These are phyloP conservation scores for Francoa sonchifolia DNA, from an alignment of 441 rosid genomes.

Conservation along the genomic window DNA sequence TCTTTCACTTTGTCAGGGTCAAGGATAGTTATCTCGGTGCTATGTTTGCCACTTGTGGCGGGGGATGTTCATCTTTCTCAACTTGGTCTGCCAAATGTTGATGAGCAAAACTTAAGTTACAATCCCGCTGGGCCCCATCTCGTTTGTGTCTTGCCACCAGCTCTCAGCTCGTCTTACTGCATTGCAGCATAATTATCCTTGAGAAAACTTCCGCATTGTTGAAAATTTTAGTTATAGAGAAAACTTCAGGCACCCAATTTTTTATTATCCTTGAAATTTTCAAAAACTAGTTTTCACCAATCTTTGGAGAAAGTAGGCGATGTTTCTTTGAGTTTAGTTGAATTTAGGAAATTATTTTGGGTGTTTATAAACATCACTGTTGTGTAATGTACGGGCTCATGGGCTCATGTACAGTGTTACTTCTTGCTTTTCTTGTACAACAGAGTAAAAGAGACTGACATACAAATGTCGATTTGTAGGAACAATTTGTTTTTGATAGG, in stretches of 20 bases:
- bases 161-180: conserved; percentile 79
- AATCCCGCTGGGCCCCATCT: conserved; percentile 90
- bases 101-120: conserved; percentile 66
- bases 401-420: no score
- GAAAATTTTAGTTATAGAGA: not conserved
- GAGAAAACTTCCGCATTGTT: not conserved
- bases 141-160: conserved; percentile 81
- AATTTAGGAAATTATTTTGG: no score
- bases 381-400: no score
- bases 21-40: conserved; percentile 60
- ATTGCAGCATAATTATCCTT: conserved; percentile 29
- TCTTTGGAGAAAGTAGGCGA: not conserved
- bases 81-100: conserved; percentile 51
- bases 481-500: no score
- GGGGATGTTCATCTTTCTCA: conserved; percentile 91
- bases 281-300: not conserved
- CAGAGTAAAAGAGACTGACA: no score
- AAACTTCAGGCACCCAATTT: not conserved
- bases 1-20: conserved; percentile 49
- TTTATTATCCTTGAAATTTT: not conserved
- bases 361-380: no score
- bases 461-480: no score
- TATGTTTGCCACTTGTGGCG: conserved; percentile 77
- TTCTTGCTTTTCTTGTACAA: no score
- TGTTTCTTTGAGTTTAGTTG: not conserved